Percentiles rank a stretch among this genome's conserved stretches.
phyloP scores from a whole-genome alignment of 495 filamentous ascomycete genomes.

The Talaromyces ruber region DNA sequence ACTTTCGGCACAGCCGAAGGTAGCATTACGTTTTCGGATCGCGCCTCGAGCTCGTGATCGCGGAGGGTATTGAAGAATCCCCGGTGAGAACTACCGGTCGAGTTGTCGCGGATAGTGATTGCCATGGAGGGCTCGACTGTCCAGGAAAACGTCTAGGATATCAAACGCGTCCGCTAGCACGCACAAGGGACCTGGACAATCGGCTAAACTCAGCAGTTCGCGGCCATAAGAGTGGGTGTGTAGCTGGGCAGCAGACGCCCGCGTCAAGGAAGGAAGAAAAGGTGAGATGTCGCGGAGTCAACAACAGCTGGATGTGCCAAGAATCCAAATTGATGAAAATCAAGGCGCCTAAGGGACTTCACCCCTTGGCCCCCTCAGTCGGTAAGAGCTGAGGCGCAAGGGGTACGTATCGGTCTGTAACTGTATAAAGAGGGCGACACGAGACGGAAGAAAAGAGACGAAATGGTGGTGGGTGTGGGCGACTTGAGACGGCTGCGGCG shows the following conservation, averaged over 20 bases:
- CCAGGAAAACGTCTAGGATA: background rate
- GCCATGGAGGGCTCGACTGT: slow-evolving; percentile 8
- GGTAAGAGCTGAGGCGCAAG: background rate
- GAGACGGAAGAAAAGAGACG: background rate
- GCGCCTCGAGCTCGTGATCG: slow-evolving; percentile 4
- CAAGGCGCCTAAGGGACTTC: background rate
- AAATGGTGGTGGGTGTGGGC: background rate
- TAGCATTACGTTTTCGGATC: background rate
- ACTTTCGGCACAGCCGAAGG: slow-evolving; percentile 25
- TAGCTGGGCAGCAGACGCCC: slow-evolving; percentile 3
- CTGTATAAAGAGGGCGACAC: background rate
- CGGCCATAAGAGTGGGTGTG: slow-evolving; percentile 4
- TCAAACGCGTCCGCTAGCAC: slow-evolving; percentile 6
- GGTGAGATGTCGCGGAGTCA: background rate
- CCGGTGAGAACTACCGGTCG: slow-evolving; percentile 4
- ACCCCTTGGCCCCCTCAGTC: slow-evolving; percentile 2
- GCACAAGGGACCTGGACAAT: slow-evolving; percentile 8
- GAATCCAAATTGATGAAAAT: background rate
- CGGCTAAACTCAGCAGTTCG: slow-evolving; percentile 5
- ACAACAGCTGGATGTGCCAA: background rate
- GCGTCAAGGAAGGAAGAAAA: background rate
- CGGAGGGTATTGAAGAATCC: slow-evolving; percentile 5
- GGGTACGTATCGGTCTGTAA: background rate
- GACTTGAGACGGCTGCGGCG: background rate
- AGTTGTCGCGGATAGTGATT: slow-evolving; percentile 10